These are phyloP conservation scores for Ophiocordyceps camponoti-floridani DNA, from an alignment of 2,329 filamentous ascomycete species.

Conservation along the genomic window DNA sequence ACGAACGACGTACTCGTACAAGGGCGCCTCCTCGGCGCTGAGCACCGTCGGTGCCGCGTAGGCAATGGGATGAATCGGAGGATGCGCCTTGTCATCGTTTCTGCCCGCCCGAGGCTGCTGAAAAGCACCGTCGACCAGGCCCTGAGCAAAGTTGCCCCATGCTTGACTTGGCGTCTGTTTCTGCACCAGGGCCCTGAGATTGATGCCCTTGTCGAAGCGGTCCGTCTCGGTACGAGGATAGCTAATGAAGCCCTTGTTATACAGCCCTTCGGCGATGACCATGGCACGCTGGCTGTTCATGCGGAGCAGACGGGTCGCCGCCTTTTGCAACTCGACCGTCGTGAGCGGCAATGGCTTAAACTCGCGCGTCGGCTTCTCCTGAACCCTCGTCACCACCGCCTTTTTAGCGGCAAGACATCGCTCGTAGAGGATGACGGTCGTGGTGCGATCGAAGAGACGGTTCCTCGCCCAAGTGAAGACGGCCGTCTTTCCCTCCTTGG, in stretches of 20 bases:
- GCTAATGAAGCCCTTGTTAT: constrained; percentile 90
- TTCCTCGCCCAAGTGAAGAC: constrained; percentile 70
- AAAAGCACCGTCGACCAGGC: constrained; percentile 58
- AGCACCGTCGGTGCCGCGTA: constrained; percentile 51
- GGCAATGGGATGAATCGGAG: constrained; percentile 90
- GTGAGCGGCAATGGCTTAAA: constrained; percentile 89
- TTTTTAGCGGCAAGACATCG: constrained; percentile 58
- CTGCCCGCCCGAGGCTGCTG: constrained; percentile 64
- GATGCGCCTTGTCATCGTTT: constrained; percentile 92
- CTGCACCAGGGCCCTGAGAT: constrained; percentile 60
- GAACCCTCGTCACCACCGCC: constrained; percentile 68
- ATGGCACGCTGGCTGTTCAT: constrained; percentile 87
- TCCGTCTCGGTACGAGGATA: constrained; percentile 97
- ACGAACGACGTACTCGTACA: constrained; percentile 86
- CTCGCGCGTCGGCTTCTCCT: constrained; percentile 82
- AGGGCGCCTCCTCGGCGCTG: constrained; percentile 48
- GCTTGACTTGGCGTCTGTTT: constrained; percentile 62
- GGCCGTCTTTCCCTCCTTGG: constrained; percentile 59
- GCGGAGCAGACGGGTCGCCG: constrained; percentile 73
- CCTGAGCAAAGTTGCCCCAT: constrained; percentile 71
- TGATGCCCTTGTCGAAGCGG: constrained; percentile 79
- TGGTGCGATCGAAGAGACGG: constrained; percentile 74
- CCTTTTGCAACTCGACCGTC: constrained; percentile 92
- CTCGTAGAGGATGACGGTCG: constrained; percentile 69
- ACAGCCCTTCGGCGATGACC: constrained; percentile 70